Conservation (phyloP, 2,329 filamentous ascomycete genomes). For the Ploettnerulaceae sp. region DNA sequence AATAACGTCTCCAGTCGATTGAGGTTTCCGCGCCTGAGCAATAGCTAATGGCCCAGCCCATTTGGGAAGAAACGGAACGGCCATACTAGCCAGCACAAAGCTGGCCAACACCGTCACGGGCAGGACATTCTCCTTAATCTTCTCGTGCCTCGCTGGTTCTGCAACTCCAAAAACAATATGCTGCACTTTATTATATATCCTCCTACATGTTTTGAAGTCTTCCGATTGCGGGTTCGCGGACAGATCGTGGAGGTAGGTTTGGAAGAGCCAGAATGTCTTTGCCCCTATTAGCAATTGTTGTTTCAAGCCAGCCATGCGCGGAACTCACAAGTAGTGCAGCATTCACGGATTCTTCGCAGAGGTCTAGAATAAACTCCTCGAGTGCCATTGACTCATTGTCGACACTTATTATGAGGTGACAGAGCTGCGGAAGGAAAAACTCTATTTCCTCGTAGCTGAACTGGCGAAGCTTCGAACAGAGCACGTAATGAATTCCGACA, state of each 20-base stretch:
- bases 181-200: conserved; percentile 85
- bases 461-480: conserved; percentile 82
- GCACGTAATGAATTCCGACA: conserved; percentile 83
- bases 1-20: conserved; percentile 56
- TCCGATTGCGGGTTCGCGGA: conserved; percentile 67
- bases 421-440: conserved; percentile 85
- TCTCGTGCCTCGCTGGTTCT: conserved; percentile 63
- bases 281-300: conserved; percentile 18
- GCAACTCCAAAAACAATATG: conserved; percentile 78
- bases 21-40: conserved; percentile 73
- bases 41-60: conserved; percentile 78
- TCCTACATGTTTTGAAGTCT: conserved; percentile 74
- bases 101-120: conserved; percentile 78
- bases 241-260: conserved; percentile 81
- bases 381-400: conserved; percentile 89
- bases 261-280: conserved; percentile 86
- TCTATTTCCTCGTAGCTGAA: conserved; percentile 90
- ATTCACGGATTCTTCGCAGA: conserved; percentile 84
- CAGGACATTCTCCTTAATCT: conserved; percentile 75
- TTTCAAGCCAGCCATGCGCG: conserved; percentile 5
- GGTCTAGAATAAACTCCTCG: conserved; percentile 80
- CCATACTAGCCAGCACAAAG: conserved; percentile 72
- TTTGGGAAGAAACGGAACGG: conserved; percentile 67
- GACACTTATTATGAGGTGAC: conserved; percentile 81
- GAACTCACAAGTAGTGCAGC: conserved; percentile 70